These are phyloP conservation scores for Pyracantha coccinea DNA, from an alignment of 331 rosid genomes.

Conservation along the genomic window DNA sequence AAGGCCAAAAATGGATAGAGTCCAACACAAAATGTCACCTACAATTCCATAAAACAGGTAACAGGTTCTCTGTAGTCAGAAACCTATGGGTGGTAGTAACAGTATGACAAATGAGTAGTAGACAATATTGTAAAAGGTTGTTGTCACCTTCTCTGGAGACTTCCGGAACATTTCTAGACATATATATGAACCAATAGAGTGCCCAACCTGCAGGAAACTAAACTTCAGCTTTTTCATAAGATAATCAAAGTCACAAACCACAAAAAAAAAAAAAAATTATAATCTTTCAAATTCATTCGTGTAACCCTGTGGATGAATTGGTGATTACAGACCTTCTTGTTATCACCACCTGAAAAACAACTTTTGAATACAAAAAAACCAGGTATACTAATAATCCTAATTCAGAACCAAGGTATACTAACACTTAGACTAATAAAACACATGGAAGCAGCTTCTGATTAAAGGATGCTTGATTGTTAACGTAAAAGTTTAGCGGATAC, in stretches of 20 bases:
- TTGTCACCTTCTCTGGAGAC: conserved; percentile 52
- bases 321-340: neutral
- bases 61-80: conserved; percentile 11
- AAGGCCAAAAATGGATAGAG: conserved; percentile 79
- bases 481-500: neutral
- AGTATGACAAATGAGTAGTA: neutral
- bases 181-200: conserved; percentile 83
- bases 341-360: neutral
- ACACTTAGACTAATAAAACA: no score
- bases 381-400: neutral
- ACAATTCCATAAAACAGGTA: conserved; percentile 19
- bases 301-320: neutral
- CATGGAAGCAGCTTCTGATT: neutral
- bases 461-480: neutral
- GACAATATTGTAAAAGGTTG: conserved; percentile 5
- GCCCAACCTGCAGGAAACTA: conserved; percentile 65
- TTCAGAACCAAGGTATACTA: neutral
- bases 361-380: neutral
- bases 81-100: conserved; percentile 13
- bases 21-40: conserved; percentile 70
- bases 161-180: conserved; percentile 49
- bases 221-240: conserved; percentile 2
- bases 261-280: neutral
- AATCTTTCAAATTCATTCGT: neutral
- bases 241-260: conserved; percentile 6